A percentile compares a stretch with the other conserved stretches of the same genome.
phyloP scores from a whole-genome alignment of 2,329 filamentous ascomycete species.

The Biscogniauxia marginata region DNA sequence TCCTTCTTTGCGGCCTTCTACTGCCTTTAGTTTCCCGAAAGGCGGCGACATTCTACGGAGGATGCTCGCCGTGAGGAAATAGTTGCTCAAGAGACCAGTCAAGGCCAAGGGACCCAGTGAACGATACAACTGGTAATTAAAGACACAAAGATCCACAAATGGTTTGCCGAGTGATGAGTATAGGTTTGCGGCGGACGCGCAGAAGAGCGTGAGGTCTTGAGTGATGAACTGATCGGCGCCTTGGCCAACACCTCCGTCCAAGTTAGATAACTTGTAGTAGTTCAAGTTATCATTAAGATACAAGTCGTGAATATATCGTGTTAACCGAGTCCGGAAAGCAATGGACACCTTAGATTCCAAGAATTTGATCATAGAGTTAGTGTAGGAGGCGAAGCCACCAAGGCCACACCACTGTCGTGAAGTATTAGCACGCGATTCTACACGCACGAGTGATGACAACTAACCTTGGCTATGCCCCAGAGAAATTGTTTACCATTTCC shows the following conservation, averaged over 20 bases:
- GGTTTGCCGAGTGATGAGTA: slow-evolving; percentile 98
- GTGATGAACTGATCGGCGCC: slow-evolving; percentile 97
- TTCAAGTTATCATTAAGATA: slow-evolving; percentile 94
- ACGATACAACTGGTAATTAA: slow-evolving; percentile 95
- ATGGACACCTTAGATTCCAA: slow-evolving; percentile 98
- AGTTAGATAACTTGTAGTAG: slow-evolving; percentile 91
- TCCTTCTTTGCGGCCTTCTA: slow-evolving; percentile 91
- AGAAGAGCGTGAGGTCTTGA: slow-evolving; percentile 94
- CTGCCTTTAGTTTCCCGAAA: slow-evolving; percentile 94
- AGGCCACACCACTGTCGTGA: slow-evolving; percentile 76
- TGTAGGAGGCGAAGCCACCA: slow-evolving; percentile 90
- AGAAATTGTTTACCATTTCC: slow-evolving; percentile 87
- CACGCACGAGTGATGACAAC: slow-evolving; percentile 15
- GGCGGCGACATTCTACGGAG: slow-evolving; percentile 86
- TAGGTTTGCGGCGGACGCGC: slow-evolving; percentile 83
- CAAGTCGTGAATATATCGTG: slow-evolving; percentile 93
- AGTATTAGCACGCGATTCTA: slow-evolving; percentile 10
- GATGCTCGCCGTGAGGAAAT: slow-evolving; percentile 89
- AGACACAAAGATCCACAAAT: slow-evolving; percentile 93
- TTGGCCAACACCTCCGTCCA: slow-evolving; percentile 90
- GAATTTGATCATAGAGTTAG: slow-evolving; percentile 98
- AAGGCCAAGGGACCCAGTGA: slow-evolving; percentile 87
- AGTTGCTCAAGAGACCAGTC: slow-evolving; percentile 84
- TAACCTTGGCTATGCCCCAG: slow-evolving; percentile 78
- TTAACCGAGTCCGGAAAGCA: slow-evolving; percentile 91